Evolutionary conservation across 2,329 filamentous ascomycete genomes (phyloP).

Genomic region (Tricladium varicosporioides): DNA sequence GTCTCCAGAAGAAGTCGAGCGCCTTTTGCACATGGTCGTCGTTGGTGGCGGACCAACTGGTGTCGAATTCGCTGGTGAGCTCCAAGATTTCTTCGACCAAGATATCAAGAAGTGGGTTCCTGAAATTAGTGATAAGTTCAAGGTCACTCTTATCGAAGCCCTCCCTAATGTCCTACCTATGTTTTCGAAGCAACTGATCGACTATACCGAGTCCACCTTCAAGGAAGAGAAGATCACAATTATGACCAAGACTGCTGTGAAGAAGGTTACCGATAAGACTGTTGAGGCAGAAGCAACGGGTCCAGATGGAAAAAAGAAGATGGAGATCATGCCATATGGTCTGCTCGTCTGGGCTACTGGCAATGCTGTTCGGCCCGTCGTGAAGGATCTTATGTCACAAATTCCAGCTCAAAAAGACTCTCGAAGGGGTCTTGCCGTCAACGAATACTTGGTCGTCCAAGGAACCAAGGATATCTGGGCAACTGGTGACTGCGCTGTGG

Average conservation of each 20-base stretch:
- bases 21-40: conserved; percentile 96
- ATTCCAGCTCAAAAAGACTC: conserved; percentile 96
- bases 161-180: conserved; percentile 94
- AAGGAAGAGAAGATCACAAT: conserved; percentile 98
- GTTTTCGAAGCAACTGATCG: conserved; percentile 98
- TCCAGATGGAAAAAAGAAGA: conserved; percentile 80
- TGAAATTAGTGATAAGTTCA: conserved; percentile 91
- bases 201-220: conserved; percentile 98
- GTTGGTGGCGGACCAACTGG: conserved; percentile 92
- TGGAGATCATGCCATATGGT: conserved; percentile 84
- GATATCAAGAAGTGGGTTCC: conserved; percentile 98
- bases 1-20: conserved; percentile 80
- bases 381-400: conserved; percentile 87
- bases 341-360: conserved; percentile 98
- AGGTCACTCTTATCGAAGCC: conserved; percentile 95
- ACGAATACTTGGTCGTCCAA: conserved; percentile 98
- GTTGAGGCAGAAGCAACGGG: conserved; percentile 85
- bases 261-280: conserved; percentile 88
- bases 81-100: conserved; percentile 98
- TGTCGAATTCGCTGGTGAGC: conserved; percentile 97
- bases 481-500: conserved; percentile 93
- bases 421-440: conserved; percentile 89
- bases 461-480: conserved; percentile 97
- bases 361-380: conserved; percentile 85
- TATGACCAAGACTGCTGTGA: conserved; percentile 98